A percentile compares a stretch with the other conserved stretches of the same genome.
Evolutionary conservation across 768 basidiomycete species (phyloP).

Genomic region (Pisolithus microcarpus): DNA sequence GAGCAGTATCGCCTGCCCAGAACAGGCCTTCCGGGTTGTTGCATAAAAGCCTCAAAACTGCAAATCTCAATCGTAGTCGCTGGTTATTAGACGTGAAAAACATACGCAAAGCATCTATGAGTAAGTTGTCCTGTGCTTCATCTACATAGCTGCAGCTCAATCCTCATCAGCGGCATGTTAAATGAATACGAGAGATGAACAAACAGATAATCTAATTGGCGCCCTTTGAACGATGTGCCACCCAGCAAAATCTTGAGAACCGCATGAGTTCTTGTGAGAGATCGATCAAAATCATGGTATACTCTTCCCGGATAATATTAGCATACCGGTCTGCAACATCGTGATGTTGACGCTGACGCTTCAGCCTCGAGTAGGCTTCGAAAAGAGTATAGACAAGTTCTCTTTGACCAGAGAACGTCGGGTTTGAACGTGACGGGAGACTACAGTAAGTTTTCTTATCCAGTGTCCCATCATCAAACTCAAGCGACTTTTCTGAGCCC

Average conservation of each 20-base stretch:
- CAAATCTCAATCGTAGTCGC: background rate
- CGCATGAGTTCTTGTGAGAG: conserved; percentile 40
- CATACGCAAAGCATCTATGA: conserved; percentile 57
- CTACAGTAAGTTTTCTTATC: conserved; percentile 37
- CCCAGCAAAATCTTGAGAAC: conserved; percentile 34
- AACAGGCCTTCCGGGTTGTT: conserved; percentile 60
- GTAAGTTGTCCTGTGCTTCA: conserved; percentile 65
- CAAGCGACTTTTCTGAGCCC: conserved; percentile 53
- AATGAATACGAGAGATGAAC: conserved; percentile 10
- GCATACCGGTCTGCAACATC: conserved; percentile 56
- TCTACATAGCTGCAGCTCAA: conserved; percentile 48
- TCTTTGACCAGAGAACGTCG: conserved; percentile 47
- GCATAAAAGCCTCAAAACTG: conserved; percentile 60
- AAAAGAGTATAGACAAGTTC: conserved; percentile 48
- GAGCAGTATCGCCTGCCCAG: conserved; percentile 78
- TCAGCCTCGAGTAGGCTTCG: conserved; percentile 41
- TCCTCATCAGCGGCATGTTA: background rate
- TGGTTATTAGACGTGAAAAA: background rate
- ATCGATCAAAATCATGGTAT: background rate
- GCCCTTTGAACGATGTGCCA: conserved; percentile 27
- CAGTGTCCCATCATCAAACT: conserved; percentile 31
- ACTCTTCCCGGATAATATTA: background rate
- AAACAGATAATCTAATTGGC: conserved; percentile 50
- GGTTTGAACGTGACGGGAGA: conserved; percentile 46
- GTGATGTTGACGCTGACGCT: conserved; percentile 34